phyloP scores from a whole-genome alignment of 805 yeast genomes.

The Citeromyces nyonsensis region DNA sequence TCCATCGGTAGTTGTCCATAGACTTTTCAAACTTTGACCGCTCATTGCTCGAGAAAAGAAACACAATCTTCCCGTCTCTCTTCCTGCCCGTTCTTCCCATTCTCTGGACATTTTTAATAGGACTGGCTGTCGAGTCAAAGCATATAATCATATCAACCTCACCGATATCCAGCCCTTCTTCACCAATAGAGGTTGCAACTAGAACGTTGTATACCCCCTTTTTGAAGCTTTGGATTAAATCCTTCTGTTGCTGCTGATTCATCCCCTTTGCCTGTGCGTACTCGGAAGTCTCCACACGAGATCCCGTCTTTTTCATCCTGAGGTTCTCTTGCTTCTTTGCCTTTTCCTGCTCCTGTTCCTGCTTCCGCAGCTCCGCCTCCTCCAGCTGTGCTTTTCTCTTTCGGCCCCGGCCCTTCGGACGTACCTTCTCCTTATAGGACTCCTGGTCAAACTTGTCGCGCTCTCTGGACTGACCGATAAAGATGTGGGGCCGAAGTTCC shows the following conservation, averaged over 20 bases:
- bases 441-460: slow-evolving; percentile 54
- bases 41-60: slow-evolving; percentile 68
- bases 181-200: slow-evolving; percentile 96
- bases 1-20: slow-evolving; percentile 64
- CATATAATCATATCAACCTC: slow-evolving; percentile 92
- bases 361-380: slow-evolving; percentile 13
- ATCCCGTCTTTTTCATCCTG: slow-evolving; percentile 16
- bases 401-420: slow-evolving; percentile 26
- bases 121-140: slow-evolving; percentile 86
- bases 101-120: slow-evolving; percentile 84
- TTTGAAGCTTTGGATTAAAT: slow-evolving; percentile 60
- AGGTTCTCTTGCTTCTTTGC: slow-evolving; percentile 8
- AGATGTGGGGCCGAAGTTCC: slow-evolving; percentile 55
- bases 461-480: slow-evolving; percentile 82
- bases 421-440: slow-evolving; percentile 24
- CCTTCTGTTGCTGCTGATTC: slow-evolving; percentile 82
- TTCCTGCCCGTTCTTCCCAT: slow-evolving; percentile 98
- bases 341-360: slow-evolving; percentile 11
- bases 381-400: slow-evolving; percentile 12
- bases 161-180: slow-evolving; percentile 96
- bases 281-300: slow-evolving; percentile 46
- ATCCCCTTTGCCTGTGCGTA: slow-evolving; percentile 71
- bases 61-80: slow-evolving; percentile 69
- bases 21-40: slow-evolving; percentile 68
- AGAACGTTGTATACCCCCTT: slow-evolving; percentile 60